These are phyloP conservation scores for Wilcoxina mikolae DNA, from an alignment of 495 filamentous ascomycete genomes.

Conservation along the genomic window DNA sequence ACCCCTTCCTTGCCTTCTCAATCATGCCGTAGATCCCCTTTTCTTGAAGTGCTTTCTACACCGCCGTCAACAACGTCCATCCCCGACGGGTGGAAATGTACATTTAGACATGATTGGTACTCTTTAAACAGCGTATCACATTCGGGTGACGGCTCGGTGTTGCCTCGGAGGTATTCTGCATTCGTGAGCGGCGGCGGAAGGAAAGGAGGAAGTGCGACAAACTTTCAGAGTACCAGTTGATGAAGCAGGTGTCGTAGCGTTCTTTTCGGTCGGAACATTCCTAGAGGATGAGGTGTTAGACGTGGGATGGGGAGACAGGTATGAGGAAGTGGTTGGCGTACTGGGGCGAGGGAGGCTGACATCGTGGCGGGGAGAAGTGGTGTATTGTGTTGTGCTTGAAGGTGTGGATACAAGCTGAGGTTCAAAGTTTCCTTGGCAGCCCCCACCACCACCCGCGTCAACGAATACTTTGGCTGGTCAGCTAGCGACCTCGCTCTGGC, in stretches of 20 bases:
- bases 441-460: too few relatives aligned
- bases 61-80: slow-evolving; percentile 34
- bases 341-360: slow-evolving; percentile 46
- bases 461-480: too few relatives aligned
- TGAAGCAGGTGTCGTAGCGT: slow-evolving; percentile 59
- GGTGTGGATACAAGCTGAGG: too few relatives aligned
- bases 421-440: too few relatives aligned
- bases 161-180: slow-evolving; percentile 56
- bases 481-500: too few relatives aligned
- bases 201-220: slow-evolving; percentile 18
- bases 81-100: slow-evolving; percentile 37
- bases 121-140: slow-evolving; percentile 52
- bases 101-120: slow-evolving; percentile 52
- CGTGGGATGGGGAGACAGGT: not conserved
- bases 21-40: slow-evolving; percentile 56
- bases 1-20: slow-evolving; percentile 50
- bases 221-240: slow-evolving; percentile 74
- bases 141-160: slow-evolving; percentile 45
- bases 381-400: too few relatives aligned
- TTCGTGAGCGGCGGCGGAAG: not conserved
- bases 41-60: slow-evolving; percentile 52
- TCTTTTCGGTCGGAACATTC: slow-evolving; percentile 31
- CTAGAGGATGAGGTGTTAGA: slow-evolving; percentile 21
- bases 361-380: too few relatives aligned
- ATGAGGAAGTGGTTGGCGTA: not conserved